Evolutionary conservation across 495 filamentous ascomycete species (phyloP).

Genomic region (Rostrohypoxylon terebratum): DNA sequence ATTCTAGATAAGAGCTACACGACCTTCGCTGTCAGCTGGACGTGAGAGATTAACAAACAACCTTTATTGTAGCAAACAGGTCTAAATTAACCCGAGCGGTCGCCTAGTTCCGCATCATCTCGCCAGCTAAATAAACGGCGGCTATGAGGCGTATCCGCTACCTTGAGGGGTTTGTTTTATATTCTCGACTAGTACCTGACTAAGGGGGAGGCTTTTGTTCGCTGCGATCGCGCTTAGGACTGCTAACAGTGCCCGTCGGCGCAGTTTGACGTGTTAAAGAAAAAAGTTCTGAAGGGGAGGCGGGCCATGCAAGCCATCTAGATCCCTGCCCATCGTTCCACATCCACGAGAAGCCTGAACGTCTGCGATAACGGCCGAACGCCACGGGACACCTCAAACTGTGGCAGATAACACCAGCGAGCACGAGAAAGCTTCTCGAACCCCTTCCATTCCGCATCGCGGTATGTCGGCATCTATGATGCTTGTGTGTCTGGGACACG

Average conservation of each 20-base stretch:
- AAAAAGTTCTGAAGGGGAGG: background rate
- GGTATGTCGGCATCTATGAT: background rate
- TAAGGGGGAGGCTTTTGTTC: background rate
- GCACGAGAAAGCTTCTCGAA: background rate
- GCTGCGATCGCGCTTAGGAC: background rate
- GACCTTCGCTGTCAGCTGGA: background rate
- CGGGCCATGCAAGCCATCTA: background rate
- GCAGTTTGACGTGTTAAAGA: background rate
- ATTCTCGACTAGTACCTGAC: background rate
- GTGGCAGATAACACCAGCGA: background rate
- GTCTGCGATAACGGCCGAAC: background rate
- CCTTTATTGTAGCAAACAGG: background rate
- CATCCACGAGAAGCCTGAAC: slow-evolving; percentile 3
- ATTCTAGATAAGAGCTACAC: background rate
- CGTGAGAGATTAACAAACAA: background rate
- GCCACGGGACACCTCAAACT: background rate
- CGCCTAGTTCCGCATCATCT: background rate
- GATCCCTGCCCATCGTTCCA: background rate
- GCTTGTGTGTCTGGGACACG: background rate
- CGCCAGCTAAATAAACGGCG: background rate
- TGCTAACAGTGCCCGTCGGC: background rate
- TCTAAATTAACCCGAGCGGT: slow-evolving; percentile 7
- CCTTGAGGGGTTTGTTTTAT: background rate
- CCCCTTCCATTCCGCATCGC: background rate
- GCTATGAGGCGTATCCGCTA: background rate